These are phyloP conservation scores for Lactarius hengduanensis DNA, from an alignment of 768 basidiomycete genomes.

Conservation along the genomic window DNA sequence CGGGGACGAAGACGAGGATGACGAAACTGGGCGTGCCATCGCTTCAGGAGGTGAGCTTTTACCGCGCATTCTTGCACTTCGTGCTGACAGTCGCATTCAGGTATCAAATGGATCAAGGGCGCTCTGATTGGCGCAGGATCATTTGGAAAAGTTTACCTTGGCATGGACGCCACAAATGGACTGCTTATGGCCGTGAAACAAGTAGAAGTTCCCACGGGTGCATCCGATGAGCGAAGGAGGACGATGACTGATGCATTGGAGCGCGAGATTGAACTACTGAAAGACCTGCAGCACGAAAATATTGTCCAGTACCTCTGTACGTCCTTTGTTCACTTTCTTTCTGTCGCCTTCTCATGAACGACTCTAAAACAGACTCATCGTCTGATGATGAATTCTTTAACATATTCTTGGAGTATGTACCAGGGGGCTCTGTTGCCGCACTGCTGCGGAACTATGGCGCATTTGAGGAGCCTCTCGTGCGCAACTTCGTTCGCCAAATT, in stretches of 20 bases:
- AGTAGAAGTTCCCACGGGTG: conserved; percentile 84
- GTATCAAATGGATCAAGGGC: conserved; percentile 95
- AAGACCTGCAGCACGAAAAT: conserved; percentile 90
- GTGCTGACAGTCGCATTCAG: conserved; percentile 35
- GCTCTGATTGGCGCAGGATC: conserved; percentile 94
- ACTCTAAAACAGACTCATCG: conserved; percentile 74
- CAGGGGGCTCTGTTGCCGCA: conserved; percentile 91
- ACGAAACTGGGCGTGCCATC: conserved; percentile 50
- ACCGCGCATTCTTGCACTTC: conserved; percentile 17
- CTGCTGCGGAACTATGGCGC: conserved; percentile 88
- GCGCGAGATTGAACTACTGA: conserved; percentile 90
- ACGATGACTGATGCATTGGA: conserved; percentile 90
- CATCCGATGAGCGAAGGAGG: conserved; percentile 91
- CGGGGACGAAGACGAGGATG: conserved; percentile 47
- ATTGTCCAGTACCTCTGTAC: conserved; percentile 97
- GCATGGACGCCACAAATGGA: conserved; percentile 90
- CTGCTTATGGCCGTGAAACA: conserved; percentile 97
- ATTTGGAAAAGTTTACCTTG: conserved; percentile 93
- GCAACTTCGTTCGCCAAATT: conserved; percentile 92
- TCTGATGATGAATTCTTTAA: conserved; percentile 88
- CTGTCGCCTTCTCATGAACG: conserved; percentile 7
- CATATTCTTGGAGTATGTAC: conserved; percentile 97
- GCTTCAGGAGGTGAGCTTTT: conserved; percentile 52
- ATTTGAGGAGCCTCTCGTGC: conserved; percentile 89
- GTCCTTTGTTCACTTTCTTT: conserved; percentile 34